A percentile compares a stretch with the other conserved stretches of the same genome.
Conservation (phyloP, 257 asterid species). For the Fraxinus anomala region DNA sequence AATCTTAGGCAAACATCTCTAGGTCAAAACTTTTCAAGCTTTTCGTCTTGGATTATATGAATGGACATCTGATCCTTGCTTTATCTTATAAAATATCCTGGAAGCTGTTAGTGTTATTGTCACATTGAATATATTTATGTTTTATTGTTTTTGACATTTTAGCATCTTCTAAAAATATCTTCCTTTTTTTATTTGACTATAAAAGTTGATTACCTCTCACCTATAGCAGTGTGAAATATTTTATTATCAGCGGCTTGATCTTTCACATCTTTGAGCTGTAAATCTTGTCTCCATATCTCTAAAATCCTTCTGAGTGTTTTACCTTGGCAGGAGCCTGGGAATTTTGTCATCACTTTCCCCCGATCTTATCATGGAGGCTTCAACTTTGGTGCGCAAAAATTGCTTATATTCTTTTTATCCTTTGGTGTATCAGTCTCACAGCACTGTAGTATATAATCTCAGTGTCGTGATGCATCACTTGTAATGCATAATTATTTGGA, state of each 20-base stretch:
- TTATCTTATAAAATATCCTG: neutral
- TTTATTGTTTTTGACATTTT: neutral
- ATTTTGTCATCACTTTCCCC: constrained; percentile 92
- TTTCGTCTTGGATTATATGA: constrained; percentile 1
- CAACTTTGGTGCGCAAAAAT: constrained; percentile 73
- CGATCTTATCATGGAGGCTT: constrained; percentile 98
- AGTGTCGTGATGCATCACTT: constrained; percentile 2
- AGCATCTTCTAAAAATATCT: neutral
- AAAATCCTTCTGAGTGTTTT: neutral
- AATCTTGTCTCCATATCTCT: constrained; percentile 2
- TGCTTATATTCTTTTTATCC: constrained; percentile 20
- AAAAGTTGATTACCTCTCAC: neutral
- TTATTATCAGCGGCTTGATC: neutral
- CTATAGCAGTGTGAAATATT: constrained; percentile 13
- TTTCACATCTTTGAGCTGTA: constrained; percentile 7
- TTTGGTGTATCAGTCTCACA: constrained; percentile 9
- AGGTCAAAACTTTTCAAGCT: neutral
- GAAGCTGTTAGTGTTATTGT: constrained; percentile 4
- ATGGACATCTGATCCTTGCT: constrained; percentile 6
- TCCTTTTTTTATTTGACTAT: neutral
- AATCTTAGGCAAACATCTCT: neutral
- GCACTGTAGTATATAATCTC: constrained; percentile 11
- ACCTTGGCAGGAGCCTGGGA: constrained; percentile 89
- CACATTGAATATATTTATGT: neutral
- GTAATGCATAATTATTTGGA: constrained; percentile 21